Evolutionary conservation across 208 protist genomes (phyloP).

Genomic region (Vickermania ingenoplastis): DNA sequence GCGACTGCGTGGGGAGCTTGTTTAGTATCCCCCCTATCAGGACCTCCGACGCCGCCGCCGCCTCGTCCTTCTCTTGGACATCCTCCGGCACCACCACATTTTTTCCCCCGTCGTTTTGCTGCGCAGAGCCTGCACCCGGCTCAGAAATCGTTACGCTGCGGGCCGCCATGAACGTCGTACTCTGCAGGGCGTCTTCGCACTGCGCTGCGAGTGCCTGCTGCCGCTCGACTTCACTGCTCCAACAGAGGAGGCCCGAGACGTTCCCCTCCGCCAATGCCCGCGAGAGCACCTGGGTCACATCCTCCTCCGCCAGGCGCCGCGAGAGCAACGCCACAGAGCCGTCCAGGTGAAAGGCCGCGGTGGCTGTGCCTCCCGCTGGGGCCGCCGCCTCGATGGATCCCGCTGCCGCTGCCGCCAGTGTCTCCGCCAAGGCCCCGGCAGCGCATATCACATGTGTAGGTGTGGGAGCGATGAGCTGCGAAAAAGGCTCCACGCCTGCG

Average conservation of each 20-base stretch:
- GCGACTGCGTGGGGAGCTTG: background rate
- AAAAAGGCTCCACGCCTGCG: background rate
- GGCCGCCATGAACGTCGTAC: background rate
- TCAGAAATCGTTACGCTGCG: background rate
- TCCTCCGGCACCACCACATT: background rate
- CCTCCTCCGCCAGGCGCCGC: constrained; percentile 37
- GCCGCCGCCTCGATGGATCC: background rate
- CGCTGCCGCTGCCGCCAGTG: background rate
- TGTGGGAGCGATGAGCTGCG: background rate
- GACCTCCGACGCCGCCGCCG: background rate
- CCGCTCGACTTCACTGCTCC: constrained; percentile 60
- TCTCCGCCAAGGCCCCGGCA: background rate
- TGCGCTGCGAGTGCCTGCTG: constrained; percentile 48
- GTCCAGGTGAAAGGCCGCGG: constrained; percentile 22
- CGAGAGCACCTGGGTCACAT: constrained; percentile 30
- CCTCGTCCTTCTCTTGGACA: background rate
- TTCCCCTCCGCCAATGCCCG: constrained; percentile 39
- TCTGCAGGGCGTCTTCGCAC: constrained; percentile 47
- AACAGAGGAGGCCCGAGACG: constrained; percentile 42
- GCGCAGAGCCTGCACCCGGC: background rate
- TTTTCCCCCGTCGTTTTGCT: too few species aligned
- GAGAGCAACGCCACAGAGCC: constrained; percentile 50
- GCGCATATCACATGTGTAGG: background rate
- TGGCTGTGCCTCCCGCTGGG: background rate
- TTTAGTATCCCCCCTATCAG: background rate